A percentile compares a stretch with the other conserved stretches of the same genome.
These are phyloP conservation scores for Lactarius hatsudake DNA, from an alignment of 768 basidiomycete species.

Conservation along the genomic window DNA sequence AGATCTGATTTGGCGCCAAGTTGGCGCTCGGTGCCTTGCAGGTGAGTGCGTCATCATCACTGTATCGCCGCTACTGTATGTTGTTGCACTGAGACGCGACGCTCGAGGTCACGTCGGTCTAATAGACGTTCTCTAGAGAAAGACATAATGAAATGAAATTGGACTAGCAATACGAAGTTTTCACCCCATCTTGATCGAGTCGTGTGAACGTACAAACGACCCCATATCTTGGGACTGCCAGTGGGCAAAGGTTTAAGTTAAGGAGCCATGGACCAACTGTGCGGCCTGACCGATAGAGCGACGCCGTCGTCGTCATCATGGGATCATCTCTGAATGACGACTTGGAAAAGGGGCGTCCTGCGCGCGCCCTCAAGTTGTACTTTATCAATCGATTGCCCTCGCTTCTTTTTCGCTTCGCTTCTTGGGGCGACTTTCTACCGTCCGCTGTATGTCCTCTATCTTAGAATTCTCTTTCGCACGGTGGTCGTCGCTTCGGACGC, in stretches of 20 bases:
- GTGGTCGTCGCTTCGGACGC: not conserved
- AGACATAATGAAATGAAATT: not conserved
- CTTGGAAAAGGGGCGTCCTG: not conserved
- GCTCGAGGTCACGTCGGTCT: not conserved
- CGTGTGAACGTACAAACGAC: not conserved
- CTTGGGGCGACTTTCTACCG: not conserved
- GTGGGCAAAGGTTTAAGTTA: no score
- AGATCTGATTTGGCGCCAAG: not conserved
- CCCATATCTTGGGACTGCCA: no score
- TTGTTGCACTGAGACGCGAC: not conserved
- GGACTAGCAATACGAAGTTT: not conserved
- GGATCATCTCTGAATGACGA: not conserved
- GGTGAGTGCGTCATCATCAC: not conserved
- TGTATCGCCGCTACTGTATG: not conserved
- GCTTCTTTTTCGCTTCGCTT: not conserved
- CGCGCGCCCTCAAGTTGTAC: not conserved
- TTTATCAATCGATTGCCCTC: not conserved
- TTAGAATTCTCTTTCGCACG: not conserved
- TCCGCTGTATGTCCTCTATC: not conserved
- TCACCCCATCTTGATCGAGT: not conserved
- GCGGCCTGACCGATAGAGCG: no score
- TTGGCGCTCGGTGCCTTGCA: not conserved
- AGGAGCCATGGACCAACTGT: not conserved
- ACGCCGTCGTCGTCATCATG: not conserved
- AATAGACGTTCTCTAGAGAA: not conserved